Evolutionary conservation across 108 stramenopile species (phyloP), one percentile per base, ranked within the genome.

Genomic region (Skeletonema potamos): DNA sequence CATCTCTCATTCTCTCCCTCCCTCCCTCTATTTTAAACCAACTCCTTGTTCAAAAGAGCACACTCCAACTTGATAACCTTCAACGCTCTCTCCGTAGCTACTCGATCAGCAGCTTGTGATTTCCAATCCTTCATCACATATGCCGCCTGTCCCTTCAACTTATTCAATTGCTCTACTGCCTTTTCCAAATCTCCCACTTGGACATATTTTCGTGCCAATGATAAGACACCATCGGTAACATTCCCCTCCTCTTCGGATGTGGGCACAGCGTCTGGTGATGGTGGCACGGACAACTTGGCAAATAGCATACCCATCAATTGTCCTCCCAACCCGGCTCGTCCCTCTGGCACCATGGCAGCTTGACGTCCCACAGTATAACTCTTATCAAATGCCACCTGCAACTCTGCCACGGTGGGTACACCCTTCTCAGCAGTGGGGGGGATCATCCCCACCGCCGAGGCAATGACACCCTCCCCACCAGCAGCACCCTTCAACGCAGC

Each of bases 51-150:
- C 74, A 89, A 76, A 15, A 93, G 72, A 9, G 92, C 88, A 75
- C 87, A 87, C 74, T 93, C 92, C 85, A 91, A 59, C 76, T 86
- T 87, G 62, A 93, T 89, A 13, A 89, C 87, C 66, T 88, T 88
- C 34, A 93, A 79, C 12, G 90, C 90, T 65, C 90, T 88, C 46
- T 93, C 90, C 9, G 89, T 86, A 11, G 86, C 74, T 13, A 93
- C 73, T 28, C 92, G 84, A 64, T 89, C 87, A 84, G 62, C 76
- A 4, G 88, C 92, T 26, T 67, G 58, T 22, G 64, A 27, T 51
- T 89, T 89, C 92, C 92, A 93, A 68, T 91, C 90, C 18, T 82
- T 82, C 57, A 86, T 85, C 12, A 84, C 84, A 67, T 87, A 93
- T 30, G 84, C 89, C 5, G 84, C 82, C 57, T 93, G 92, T 24